These are phyloP conservation scores for Naganishia sp. DNA, from an alignment of 1,284 basidiomycete species.

Conservation along the genomic window DNA sequence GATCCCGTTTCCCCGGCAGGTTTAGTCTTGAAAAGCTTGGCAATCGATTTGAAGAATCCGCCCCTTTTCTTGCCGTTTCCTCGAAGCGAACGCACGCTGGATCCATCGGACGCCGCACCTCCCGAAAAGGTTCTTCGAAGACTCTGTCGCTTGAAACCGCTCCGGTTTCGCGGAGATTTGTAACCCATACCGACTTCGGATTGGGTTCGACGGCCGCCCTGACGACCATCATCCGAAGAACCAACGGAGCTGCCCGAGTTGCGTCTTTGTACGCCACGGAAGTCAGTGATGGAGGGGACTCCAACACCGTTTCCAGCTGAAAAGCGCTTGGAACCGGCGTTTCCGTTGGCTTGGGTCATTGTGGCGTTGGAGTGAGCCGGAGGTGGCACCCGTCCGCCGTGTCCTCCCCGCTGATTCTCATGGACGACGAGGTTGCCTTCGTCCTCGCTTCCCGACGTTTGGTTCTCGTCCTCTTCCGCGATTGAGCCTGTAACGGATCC, in stretches of 20 bases:
- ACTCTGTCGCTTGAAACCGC: constrained; percentile 27
- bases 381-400: constrained; percentile 26
- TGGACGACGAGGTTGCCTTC: constrained; percentile 47
- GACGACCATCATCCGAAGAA: constrained; percentile 15
- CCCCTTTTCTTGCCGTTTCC: constrained; percentile 43
- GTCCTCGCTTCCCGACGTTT: constrained; percentile 46
- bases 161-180: constrained; percentile 35
- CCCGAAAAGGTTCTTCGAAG: constrained; percentile 46
- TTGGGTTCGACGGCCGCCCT: constrained; percentile 41
- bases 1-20: constrained; percentile 36
- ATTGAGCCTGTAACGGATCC: constrained; percentile 48
- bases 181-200: constrained; percentile 44
- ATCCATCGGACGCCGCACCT: constrained; percentile 41
- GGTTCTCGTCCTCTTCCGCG: constrained; percentile 51
- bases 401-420: constrained; percentile 43
- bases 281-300: constrained; percentile 41
- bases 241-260: constrained; percentile 27
- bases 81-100: constrained; percentile 37
- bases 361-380: constrained; percentile 14
- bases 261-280: constrained; percentile 28
- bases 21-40: constrained; percentile 47
- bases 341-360: constrained; percentile 8
- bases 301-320: constrained; percentile 40
- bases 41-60: constrained; percentile 51
- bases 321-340: constrained; percentile 26